Conservation (phyloP, 1,284 basidiomycete species). For the Acaromyces ingoldii region DNA sequence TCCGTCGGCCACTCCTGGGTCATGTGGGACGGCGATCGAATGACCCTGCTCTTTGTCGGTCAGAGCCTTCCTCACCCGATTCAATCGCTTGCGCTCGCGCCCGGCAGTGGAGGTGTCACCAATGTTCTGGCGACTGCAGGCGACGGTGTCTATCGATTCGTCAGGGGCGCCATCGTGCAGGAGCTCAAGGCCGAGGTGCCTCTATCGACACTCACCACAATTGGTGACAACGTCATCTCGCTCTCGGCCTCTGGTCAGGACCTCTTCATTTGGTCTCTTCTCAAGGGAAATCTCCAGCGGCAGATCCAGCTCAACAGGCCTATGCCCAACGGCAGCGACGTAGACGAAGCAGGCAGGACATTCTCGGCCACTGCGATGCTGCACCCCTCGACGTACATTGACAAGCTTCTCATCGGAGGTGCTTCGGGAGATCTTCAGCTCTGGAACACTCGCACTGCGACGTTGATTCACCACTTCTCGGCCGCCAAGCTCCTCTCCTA, state of each 20-base stretch:
- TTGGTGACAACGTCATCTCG: constrained; percentile 43
- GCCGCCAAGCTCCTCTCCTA: constrained; percentile 16
- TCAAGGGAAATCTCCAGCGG: constrained; percentile 17
- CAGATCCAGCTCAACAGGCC: constrained; percentile 20
- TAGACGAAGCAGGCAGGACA: not conserved
- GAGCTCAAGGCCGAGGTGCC: constrained; percentile 20
- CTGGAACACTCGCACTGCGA: constrained; percentile 75
- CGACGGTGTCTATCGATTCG: constrained; percentile 67
- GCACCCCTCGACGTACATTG: constrained; percentile 94
- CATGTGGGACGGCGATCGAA: constrained; percentile 90
- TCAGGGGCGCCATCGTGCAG: constrained; percentile 76
- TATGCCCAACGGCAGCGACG: not conserved
- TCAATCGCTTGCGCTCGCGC: constrained; percentile 60
- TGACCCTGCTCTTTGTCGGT: constrained; percentile 90
- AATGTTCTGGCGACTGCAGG: constrained; percentile 79
- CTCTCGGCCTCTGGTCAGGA: constrained; percentile 69
- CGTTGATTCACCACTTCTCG: constrained; percentile 55
- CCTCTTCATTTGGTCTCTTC: constrained; percentile 71
- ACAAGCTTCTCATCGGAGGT: constrained; percentile 86
- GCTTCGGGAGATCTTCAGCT: constrained; percentile 76
- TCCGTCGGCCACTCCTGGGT: constrained; percentile 89
- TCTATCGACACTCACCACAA: constrained; percentile 30
- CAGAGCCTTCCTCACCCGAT: constrained; percentile 72
- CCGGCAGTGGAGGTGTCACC: constrained; percentile 53
- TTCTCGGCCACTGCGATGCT: constrained; percentile 79